phyloP scores from a whole-genome alignment of 768 basidiomycete species.

The Kwoniella sp. region DNA sequence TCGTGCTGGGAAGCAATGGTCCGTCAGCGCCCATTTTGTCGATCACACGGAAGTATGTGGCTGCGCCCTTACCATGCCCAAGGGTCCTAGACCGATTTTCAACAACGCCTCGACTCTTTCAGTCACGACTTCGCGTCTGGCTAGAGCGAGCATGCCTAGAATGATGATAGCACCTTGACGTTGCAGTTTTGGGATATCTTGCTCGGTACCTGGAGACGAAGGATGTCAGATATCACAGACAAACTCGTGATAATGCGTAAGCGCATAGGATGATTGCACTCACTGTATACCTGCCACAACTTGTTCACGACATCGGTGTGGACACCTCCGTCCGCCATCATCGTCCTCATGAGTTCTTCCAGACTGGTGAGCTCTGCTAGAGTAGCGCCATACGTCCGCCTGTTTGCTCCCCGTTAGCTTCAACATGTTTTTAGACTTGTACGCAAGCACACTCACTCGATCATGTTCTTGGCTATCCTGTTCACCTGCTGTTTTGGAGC shows the following conservation, averaged over 20 bases:
- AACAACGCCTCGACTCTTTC: constrained; percentile 84
- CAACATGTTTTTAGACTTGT: constrained; percentile 32
- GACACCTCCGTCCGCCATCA: constrained; percentile 87
- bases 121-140: constrained; percentile 72
- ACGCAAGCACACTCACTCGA: constrained; percentile 66
- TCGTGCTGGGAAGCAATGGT: constrained; percentile 70
- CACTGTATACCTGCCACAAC: constrained; percentile 96
- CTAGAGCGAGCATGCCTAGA: constrained; percentile 93
- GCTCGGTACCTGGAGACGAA: constrained; percentile 68
- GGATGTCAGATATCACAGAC: not conserved
- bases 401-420: constrained; percentile 53
- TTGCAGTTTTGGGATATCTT: constrained; percentile 75
- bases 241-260: not conserved
- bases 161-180: constrained; percentile 94
- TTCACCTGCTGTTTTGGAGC: constrained; percentile 83
- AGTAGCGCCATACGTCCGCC: constrained; percentile 86
- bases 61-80: constrained; percentile 72
- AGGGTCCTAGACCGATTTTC: constrained; percentile 78
- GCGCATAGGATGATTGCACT: constrained; percentile 48
- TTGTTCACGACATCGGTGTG: constrained; percentile 82
- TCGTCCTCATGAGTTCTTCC: constrained; percentile 93
- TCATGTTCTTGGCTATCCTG: constrained; percentile 93
- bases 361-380: constrained; percentile 92
- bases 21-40: not conserved
- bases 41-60: not conserved